Evolutionary conservation across 192 early-diverging fungal genomes (phyloP).

Genomic region (Pilaira anomala): DNA sequence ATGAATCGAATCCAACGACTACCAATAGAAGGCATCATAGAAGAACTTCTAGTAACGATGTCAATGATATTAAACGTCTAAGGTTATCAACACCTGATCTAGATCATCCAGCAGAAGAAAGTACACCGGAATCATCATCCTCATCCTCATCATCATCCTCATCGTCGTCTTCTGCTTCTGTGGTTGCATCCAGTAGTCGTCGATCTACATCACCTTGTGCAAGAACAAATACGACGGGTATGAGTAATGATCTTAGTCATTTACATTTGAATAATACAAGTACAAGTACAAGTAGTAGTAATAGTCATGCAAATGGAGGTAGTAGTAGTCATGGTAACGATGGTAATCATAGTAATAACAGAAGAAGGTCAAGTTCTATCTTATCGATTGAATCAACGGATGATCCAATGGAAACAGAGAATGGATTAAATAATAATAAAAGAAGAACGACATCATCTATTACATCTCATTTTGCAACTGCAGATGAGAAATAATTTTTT

Average conservation of each 20-base stretch:
- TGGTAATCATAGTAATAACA: neutral
- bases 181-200: neutral
- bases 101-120: constrained; percentile 14
- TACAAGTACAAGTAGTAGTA: neutral
- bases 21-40: constrained; percentile 31
- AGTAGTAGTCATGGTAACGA: neutral
- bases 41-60: constrained; percentile 38
- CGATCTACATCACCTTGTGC: neutral
- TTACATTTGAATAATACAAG: neutral
- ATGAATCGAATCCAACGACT: neutral
- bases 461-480: neutral
- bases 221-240: neutral
- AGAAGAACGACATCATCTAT: neutral
- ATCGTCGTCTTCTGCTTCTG: constrained; percentile 8
- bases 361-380: constrained; percentile 27
- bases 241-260: neutral
- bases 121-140: constrained; percentile 3
- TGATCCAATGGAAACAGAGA: neutral
- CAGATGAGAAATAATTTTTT: neutral
- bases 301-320: constrained; percentile 2
- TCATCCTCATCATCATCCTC: constrained; percentile 18
- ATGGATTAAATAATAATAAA: neutral
- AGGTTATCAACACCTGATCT: constrained; percentile 20
- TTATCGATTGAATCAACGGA: constrained; percentile 13
- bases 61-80: constrained; percentile 33